Conservation (phyloP, 1,284 basidiomycete genomes). For the Ceratobasidium sp. region DNA sequence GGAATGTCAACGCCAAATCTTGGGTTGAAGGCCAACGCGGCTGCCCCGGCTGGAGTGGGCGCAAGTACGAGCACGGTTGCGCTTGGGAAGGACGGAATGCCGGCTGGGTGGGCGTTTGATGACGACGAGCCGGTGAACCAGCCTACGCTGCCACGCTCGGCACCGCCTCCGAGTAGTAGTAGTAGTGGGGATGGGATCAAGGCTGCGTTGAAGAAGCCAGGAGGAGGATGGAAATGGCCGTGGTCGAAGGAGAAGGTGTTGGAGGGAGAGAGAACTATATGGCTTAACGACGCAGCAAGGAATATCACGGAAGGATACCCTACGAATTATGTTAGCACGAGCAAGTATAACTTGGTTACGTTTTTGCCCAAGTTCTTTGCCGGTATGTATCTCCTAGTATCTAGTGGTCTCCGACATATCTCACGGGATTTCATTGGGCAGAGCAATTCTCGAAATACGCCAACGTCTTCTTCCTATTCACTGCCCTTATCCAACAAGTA, state of each 20-base stretch:
- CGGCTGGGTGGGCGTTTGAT: slow-evolving; percentile 49
- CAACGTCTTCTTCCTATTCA: slow-evolving; percentile 99
- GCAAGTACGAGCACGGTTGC: slow-evolving; percentile 42
- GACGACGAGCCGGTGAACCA: slow-evolving; percentile 49
- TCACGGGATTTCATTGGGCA: slow-evolving; percentile 52
- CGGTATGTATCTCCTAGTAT: slow-evolving; percentile 67
- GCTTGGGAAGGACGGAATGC: slow-evolving; percentile 44
- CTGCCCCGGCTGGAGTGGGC: slow-evolving; percentile 47
- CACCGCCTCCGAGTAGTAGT: neutral
- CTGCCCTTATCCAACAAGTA: slow-evolving; percentile 97
- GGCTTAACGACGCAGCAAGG: slow-evolving; percentile 75
- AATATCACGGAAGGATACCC: slow-evolving; percentile 76
- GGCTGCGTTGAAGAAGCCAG: slow-evolving; percentile 36
- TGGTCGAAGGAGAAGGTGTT: slow-evolving; percentile 75
- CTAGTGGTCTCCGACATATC: neutral
- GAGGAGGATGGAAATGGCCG: slow-evolving; percentile 74
- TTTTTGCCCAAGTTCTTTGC: slow-evolving; percentile 95
- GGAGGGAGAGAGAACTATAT: slow-evolving; percentile 77
- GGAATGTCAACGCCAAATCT: slow-evolving; percentile 47
- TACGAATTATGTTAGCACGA: slow-evolving; percentile 92
- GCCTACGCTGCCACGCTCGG: slow-evolving; percentile 29
- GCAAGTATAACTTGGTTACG: slow-evolving; percentile 92
- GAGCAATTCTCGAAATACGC: slow-evolving; percentile 99
- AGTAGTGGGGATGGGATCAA: slow-evolving; percentile 19
- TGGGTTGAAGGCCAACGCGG: slow-evolving; percentile 48